Evolutionary conservation across 139 green algal genomes (phyloP).

Genomic region (Haematococcus sp.): DNA sequence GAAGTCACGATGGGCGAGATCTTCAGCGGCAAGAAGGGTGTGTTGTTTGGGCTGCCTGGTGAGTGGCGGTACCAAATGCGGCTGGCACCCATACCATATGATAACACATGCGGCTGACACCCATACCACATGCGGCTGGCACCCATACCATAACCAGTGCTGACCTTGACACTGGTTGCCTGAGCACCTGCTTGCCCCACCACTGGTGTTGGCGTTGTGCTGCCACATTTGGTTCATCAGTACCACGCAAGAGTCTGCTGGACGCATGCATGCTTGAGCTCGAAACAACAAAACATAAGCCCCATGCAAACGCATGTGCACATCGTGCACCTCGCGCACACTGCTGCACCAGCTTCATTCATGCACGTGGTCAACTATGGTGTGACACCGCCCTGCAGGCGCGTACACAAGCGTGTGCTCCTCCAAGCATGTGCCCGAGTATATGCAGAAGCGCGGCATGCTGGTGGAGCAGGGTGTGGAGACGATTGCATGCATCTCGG

Average conservation of each 20-base stretch:
- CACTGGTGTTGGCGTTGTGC: too few species aligned
- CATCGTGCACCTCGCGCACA: too few species aligned
- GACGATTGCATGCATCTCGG: conserved; percentile 13
- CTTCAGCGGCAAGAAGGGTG: conserved; percentile 18
- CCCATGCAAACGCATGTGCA: too few species aligned
- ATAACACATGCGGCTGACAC: background rate
- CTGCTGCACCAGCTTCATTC: too few species aligned
- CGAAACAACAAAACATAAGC: too few species aligned
- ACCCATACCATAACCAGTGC: too few species aligned
- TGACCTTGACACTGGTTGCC: too few species aligned
- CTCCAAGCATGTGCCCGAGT: conserved; percentile 34
- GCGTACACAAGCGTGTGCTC: conserved; percentile 29
- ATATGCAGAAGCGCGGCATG: background rate
- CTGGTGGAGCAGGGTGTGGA: conserved; percentile 21
- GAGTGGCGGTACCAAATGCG: background rate
- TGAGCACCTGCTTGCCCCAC: too few species aligned
- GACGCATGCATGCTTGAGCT: too few species aligned
- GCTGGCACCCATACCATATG: background rate
- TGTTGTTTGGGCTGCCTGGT: conserved; percentile 33
- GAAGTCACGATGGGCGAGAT: conserved; percentile 13
- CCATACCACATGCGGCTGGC: too few species aligned
- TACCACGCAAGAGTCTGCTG: too few species aligned
- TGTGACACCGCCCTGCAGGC: conserved; percentile 2
- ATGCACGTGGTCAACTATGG: background rate
- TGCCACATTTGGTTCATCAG: too few species aligned